phyloP scores from a whole-genome alignment of 2,329 filamentous ascomycete genomes.

The Neophaeococcomyces aloes region DNA sequence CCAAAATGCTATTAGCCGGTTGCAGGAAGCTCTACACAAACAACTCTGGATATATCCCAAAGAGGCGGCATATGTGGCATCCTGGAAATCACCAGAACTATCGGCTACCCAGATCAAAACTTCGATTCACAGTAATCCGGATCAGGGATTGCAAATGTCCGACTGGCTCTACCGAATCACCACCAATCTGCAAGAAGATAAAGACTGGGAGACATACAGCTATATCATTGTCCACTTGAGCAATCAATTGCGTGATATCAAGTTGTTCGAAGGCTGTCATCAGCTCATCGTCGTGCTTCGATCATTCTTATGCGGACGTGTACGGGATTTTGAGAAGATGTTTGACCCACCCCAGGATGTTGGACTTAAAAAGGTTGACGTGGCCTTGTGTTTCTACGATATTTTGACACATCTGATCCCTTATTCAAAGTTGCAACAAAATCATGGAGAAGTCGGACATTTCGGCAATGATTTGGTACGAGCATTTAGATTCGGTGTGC shows the following conservation, averaged over 20 bases:
- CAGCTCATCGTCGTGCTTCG: conserved; percentile 66
- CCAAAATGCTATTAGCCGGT: not conserved
- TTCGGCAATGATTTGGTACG: conserved; percentile 69
- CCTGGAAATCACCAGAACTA: not conserved
- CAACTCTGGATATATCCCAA: conserved; percentile 48
- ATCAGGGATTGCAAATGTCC: conserved; percentile 45
- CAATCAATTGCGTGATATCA: conserved; percentile 80
- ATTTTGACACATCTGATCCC: conserved; percentile 78
- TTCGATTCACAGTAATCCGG: conserved; percentile 16
- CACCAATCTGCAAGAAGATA: conserved; percentile 60
- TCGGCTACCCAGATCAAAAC: conserved; percentile 9
- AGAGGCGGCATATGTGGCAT: conserved; percentile 20
- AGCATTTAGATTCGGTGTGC: conserved; percentile 75
- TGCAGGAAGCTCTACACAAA: not conserved
- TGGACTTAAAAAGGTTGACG: conserved; percentile 73
- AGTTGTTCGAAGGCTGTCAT: conserved; percentile 65
- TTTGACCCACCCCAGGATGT: conserved; percentile 70
- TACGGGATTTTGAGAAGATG: conserved; percentile 59
- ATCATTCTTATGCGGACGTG: conserved; percentile 67
- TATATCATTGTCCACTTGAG: conserved; percentile 79
- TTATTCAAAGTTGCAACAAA: conserved; percentile 50
- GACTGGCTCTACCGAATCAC: conserved; percentile 70
- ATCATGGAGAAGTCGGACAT: conserved; percentile 59
- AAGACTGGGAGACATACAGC: conserved; percentile 87
- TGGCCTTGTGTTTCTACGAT: conserved; percentile 81